phyloP scores from a whole-genome alignment of 352 stramenopile genomes.

The Phytophthora fragariaefolia region DNA sequence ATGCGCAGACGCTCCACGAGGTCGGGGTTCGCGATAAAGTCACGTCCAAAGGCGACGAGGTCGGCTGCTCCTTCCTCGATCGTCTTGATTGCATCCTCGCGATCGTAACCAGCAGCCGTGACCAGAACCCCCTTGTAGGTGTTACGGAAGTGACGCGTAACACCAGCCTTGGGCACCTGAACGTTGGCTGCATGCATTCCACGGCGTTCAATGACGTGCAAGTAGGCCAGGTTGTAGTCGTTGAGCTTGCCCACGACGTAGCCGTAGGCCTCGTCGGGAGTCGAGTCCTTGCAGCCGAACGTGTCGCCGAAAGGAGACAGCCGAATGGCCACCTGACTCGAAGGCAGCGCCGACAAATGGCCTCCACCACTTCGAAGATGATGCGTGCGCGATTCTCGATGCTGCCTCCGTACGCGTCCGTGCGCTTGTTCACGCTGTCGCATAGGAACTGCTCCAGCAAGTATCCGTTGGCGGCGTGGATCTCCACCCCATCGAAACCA shows the following conservation, averaged over 20 bases:
- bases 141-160: slow-evolving; percentile 45
- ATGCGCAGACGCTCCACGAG: slow-evolving; percentile 45
- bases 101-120: slow-evolving; percentile 41
- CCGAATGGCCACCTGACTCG: slow-evolving; percentile 29
- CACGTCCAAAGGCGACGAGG: slow-evolving; percentile 47
- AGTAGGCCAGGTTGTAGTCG: slow-evolving; percentile 45
- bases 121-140: slow-evolving; percentile 56
- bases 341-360: slow-evolving; percentile 28
- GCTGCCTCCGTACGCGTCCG: slow-evolving; percentile 79
- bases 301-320: slow-evolving; percentile 42
- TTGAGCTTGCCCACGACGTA: slow-evolving; percentile 42
- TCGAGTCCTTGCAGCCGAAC: slow-evolving; percentile 43
- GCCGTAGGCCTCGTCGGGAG: slow-evolving; percentile 39
- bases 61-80: slow-evolving; percentile 46
- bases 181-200: slow-evolving; percentile 29
- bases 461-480: slow-evolving; percentile 92
- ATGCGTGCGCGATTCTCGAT: slow-evolving; percentile 79
- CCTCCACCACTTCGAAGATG: slow-evolving; percentile 69
- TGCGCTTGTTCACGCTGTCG: slow-evolving; percentile 70
- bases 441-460: slow-evolving; percentile 91
- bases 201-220: slow-evolving; percentile 54
- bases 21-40: slow-evolving; percentile 65
- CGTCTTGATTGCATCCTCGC: slow-evolving; percentile 32
- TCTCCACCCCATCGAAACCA: slow-evolving; percentile 91
- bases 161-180: slow-evolving; percentile 36